These are phyloP conservation scores for Phytopythium vexans DNA, from an alignment of 352 stramenopile genomes.

Conservation along the genomic window DNA sequence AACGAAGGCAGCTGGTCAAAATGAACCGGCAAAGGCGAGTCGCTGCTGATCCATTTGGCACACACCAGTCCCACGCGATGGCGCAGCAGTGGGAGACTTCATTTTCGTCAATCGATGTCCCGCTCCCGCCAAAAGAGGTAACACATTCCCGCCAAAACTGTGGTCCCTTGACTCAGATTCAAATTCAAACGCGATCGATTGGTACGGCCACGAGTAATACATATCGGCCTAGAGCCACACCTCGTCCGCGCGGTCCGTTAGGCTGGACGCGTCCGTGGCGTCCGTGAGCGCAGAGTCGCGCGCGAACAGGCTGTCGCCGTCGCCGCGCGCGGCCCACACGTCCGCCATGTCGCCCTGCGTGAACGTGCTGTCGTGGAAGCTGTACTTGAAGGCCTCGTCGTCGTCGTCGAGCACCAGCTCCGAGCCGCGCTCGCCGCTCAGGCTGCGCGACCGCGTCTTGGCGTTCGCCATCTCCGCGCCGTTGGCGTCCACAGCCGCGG, in stretches of 20 bases:
- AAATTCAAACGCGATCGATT: no score
- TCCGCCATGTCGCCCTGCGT: conserved; percentile 39
- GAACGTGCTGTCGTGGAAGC: conserved; percentile 67
- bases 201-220: not conserved
- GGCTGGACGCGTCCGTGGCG: conserved; percentile 27
- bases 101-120: no score
- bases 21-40: no score
- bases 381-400: conserved; percentile 68
- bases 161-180: no score
- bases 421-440: conserved; percentile 8
- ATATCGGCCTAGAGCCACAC: conserved; percentile 41
- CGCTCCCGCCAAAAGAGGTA: no score
- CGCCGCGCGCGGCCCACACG: conserved; percentile 44
- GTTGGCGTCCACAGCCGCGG: conserved; percentile 23
- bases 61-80: no score
- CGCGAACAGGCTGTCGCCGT: conserved; percentile 40
- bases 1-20: no score
- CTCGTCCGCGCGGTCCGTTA: conserved; percentile 35
- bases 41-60: no score
- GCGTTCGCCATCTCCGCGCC: no score
- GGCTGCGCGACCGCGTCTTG: conserved; percentile 16
- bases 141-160: no score
- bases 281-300: conserved; percentile 57
- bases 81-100: no score
- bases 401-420: conserved; percentile 10